These are phyloP conservation scores for Gymnopilus junonius DNA, from an alignment of 768 basidiomycete species.

Conservation along the genomic window DNA sequence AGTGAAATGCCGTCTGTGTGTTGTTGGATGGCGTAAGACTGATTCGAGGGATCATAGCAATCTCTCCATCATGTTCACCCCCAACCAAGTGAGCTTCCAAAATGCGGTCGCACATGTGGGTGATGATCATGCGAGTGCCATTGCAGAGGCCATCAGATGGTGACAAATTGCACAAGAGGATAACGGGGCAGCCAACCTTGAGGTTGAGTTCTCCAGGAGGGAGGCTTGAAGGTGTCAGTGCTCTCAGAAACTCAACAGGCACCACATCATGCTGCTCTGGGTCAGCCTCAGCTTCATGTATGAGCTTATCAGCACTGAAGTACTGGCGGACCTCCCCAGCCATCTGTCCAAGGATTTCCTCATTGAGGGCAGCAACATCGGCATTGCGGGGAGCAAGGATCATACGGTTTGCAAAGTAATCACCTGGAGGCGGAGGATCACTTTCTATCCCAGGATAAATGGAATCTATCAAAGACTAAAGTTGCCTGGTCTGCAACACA, in stretches of 20 bases:
- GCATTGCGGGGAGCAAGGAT: constrained; percentile 39
- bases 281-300: constrained; percentile 21
- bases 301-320: constrained; percentile 31
- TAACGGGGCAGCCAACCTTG: constrained; percentile 36
- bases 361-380: constrained; percentile 38
- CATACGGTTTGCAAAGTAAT: constrained; percentile 37
- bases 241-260: constrained; percentile 34
- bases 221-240: constrained; percentile 33
- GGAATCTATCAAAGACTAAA: constrained; percentile 24
- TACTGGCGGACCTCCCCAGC: constrained; percentile 24
- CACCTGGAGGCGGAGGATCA: constrained; percentile 14
- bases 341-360: constrained; percentile 23
- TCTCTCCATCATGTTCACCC: constrained; percentile 33
- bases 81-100: constrained; percentile 36
- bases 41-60: constrained; percentile 37
- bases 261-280: constrained; percentile 10
- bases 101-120: constrained; percentile 25
- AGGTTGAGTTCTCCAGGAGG: constrained; percentile 32
- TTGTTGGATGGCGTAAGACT: background rate
- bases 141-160: constrained; percentile 36
- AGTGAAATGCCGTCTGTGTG: background rate
- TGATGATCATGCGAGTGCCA: constrained; percentile 37
- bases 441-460: constrained; percentile 24
- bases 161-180: constrained; percentile 42
- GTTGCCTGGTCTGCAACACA: background rate